Base-by-base conservation (phyloP, 352 stramenopile species). In the Globisporangium takayamanum region DNA sequence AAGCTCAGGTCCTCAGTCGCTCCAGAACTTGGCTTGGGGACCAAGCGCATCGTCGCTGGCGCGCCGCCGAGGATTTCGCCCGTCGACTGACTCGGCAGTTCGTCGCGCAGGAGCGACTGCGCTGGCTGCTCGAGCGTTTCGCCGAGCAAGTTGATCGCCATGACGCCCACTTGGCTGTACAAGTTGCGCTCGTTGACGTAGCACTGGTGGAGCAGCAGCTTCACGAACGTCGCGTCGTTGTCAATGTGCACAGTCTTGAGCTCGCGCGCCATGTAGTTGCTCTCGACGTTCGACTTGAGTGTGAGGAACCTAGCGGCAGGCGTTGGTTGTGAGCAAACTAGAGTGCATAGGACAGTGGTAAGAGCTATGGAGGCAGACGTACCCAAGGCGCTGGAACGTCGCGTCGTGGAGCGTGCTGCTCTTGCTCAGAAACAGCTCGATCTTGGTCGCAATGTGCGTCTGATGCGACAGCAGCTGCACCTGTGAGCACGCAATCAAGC, bases 191-290 rank as follows among this genome's bases (percentile, higher is more conserved):
- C 70, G 57, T 97, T 97, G 37, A 87, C 67, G 61, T 97, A 89
- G 65, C 87, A 97, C 47, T 82, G 64, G 57, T 97, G 89, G 33
- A 97, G 71, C n/a, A 91, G 63, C 33, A 98, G 70, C 68, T 95
- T 96, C 30, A 98, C 57, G 36, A 94, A 91, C 26, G 66, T 69
- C 14, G 85, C 83, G 39, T 89, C 73, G 50, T 89, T 80, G 63
- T 96, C 79, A 37, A 98, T 91, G 28, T 97, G 88, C 22, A 98
- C 85, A 0, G 80, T 92, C 68, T 98, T 98, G 53, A 98, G 81
- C 72, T 98, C 92, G 18, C 92, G 76, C 2, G 92, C 92, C 73
- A 79, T 78, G 68, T 89, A 93, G 44, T 84, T 73, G 59, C 79
- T 95, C 71, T 92, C 80, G 0, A 79, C 73, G 52, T 95, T 95